Evolutionary conservation across 495 filamentous ascomycete genomes (phyloP).

Genomic region (Hyaloscypha bicolor): DNA sequence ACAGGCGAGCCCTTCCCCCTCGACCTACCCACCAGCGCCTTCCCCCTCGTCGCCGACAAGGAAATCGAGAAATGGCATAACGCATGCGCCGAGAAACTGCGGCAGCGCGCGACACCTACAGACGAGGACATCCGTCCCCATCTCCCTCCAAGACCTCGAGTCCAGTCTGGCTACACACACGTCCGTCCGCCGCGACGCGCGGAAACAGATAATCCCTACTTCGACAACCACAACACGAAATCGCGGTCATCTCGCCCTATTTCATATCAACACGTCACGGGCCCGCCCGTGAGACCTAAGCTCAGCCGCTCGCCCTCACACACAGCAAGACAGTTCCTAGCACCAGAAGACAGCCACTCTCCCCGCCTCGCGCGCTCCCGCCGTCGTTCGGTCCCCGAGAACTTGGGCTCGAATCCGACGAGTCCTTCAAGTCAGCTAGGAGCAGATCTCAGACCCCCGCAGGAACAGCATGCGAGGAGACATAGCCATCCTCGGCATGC

Average conservation of each 20-base stretch:
- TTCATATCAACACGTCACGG: slow-evolving; percentile 20
- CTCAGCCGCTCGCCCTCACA: slow-evolving; percentile 22
- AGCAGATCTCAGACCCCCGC: not conserved
- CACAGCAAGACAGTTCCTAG: slow-evolving; percentile 30
- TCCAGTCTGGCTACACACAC: slow-evolving; percentile 26
- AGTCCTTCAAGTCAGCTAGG: not conserved
- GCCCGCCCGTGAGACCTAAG: slow-evolving; percentile 18
- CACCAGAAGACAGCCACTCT: slow-evolving; percentile 22
- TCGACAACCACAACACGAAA: not conserved
- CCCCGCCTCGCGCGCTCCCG: slow-evolving; percentile 8
- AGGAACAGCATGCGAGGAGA: slow-evolving; percentile 9
- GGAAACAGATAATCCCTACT: slow-evolving; percentile 8
- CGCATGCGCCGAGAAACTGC: slow-evolving; percentile 59
- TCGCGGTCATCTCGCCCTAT: slow-evolving; percentile 10
- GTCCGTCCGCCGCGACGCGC: slow-evolving; percentile 15
- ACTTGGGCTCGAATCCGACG: not conserved
- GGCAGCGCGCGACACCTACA: slow-evolving; percentile 36
- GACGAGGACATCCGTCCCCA: slow-evolving; percentile 10
- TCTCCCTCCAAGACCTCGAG: slow-evolving; percentile 29
- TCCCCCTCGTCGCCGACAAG: slow-evolving; percentile 73
- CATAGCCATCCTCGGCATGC: slow-evolving; percentile 29
- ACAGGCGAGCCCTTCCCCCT: slow-evolving; percentile 74
- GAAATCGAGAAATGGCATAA: slow-evolving; percentile 87
- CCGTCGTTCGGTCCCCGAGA: slow-evolving; percentile 7
- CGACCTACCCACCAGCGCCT: slow-evolving; percentile 71